Evolutionary conservation across 768 basidiomycete species (phyloP).

Genomic region (Suillus spraguei): DNA sequence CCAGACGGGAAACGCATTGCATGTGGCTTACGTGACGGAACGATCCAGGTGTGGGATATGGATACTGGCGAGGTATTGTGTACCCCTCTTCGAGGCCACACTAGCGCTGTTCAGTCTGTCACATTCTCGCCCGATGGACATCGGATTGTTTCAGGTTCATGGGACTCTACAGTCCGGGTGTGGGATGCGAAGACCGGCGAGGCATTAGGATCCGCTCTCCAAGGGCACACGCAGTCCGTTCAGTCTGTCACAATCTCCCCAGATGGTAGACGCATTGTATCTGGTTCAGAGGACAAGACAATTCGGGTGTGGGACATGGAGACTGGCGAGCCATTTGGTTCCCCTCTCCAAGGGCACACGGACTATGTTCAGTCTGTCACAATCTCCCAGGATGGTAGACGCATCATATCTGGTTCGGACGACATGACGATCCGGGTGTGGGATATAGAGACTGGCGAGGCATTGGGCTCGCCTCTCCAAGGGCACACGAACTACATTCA

Average conservation of each 20-base stretch:
- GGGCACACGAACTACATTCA: background rate
- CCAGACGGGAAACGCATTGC: conserved; percentile 5
- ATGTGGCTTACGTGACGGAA: conserved; percentile 14
- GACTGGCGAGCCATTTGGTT: background rate
- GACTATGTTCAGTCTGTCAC: background rate
- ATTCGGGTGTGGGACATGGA: conserved; percentile 7
- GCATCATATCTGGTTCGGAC: background rate
- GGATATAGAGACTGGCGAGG: background rate
- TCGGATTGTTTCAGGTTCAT: conserved; percentile 8
- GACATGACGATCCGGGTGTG: background rate
- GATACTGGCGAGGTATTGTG: background rate
- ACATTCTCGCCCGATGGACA: conserved; percentile 4
- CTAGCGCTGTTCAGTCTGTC: background rate
- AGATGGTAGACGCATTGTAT: background rate
- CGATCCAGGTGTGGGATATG: conserved; percentile 17
- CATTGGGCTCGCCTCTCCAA: background rate
- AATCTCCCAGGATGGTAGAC: background rate
- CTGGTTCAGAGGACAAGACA: background rate
- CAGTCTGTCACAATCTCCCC: conserved; percentile 10
- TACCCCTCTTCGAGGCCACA: background rate
- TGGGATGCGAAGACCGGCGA: conserved; percentile 5
- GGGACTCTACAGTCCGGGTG: conserved; percentile 1
- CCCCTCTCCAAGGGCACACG: background rate
- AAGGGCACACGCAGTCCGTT: conserved; percentile 11
- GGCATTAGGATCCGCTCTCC: background rate